Percentiles rank a stretch among this genome's conserved stretches.
phyloP scores from a whole-genome alignment of 257 asterid genomes.

The Solanum chaucha region DNA sequence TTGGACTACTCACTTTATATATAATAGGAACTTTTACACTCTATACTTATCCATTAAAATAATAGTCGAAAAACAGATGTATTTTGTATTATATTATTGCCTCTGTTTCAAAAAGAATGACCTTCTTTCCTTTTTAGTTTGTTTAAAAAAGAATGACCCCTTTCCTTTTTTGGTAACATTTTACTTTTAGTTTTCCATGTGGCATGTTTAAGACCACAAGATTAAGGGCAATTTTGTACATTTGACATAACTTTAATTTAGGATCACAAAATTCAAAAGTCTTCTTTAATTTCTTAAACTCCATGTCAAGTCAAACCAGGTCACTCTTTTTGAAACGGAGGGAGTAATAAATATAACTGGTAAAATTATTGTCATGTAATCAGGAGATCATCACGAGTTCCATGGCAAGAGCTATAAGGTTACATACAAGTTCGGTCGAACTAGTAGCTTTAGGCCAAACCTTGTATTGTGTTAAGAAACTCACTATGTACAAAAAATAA shows the following conservation, averaged over 20 bases:
- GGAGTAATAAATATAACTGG: not conserved
- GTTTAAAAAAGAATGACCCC: too few relatives aligned
- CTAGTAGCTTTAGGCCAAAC: not conserved
- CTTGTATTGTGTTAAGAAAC: not conserved
- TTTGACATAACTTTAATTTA: too few relatives aligned
- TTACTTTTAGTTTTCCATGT: too few relatives aligned
- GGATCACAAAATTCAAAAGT: too few relatives aligned
- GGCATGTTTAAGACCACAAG: too few relatives aligned
- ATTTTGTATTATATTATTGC: not conserved
- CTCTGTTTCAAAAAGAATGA: too few relatives aligned
- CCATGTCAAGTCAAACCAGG: too few relatives aligned
- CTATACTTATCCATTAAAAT: not conserved
- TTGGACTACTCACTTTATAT: not conserved
- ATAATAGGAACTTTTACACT: not conserved
- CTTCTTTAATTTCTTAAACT: too few relatives aligned
- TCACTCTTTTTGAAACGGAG: too few relatives aligned
- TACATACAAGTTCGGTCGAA: not conserved
- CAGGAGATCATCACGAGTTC: not conserved
- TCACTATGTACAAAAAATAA: not conserved
- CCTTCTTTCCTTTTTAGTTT: too few relatives aligned
- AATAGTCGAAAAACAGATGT: not conserved
- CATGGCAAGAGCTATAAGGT: not conserved
- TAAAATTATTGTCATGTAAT: not conserved
- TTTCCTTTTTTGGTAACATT: too few relatives aligned
- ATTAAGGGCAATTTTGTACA: too few relatives aligned